Percentiles rank a stretch among this genome's conserved stretches.
Conservation (phyloP, 768 basidiomycete genomes). For the Calocera viscosa region DNA sequence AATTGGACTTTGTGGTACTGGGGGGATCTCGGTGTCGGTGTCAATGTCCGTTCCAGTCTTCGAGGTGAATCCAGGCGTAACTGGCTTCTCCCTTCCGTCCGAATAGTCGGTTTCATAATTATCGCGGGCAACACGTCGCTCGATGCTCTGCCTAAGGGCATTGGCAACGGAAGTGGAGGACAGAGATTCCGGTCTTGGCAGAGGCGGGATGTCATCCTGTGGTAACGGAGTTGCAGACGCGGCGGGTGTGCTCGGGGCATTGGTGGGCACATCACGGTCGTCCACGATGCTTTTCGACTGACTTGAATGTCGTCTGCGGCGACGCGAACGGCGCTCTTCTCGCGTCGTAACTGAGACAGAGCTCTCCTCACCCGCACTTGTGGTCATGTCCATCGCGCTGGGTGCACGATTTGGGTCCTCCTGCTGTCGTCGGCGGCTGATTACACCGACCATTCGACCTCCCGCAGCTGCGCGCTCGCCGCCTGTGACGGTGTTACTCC, state of each 20-base stretch:
- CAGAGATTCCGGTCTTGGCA: background rate
- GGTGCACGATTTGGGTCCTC: conserved; percentile 11
- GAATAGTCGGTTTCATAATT: conserved; percentile 7
- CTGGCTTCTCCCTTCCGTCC: background rate
- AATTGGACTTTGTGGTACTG: background rate
- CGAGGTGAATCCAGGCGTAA: background rate
- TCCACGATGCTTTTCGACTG: conserved; percentile 24
- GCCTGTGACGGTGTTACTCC: conserved; percentile 74
- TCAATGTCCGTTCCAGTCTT: conserved; percentile 1
- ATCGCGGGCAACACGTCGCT: background rate
- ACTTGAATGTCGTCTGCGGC: conserved; percentile 12
- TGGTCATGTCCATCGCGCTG: conserved; percentile 12
- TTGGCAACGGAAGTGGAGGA: conserved; percentile 4
- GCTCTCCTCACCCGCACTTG: conserved; percentile 11
- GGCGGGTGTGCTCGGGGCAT: conserved; percentile 19
- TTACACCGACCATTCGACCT: conserved; percentile 42
- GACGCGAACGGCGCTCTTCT: conserved; percentile 9
- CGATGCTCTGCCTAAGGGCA: conserved; percentile 4
- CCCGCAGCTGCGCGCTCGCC: conserved; percentile 66
- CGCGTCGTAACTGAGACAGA: conserved; percentile 10
- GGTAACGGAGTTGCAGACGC: conserved; percentile 11
- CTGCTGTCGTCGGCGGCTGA: conserved; percentile 13
- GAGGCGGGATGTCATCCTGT: conserved; percentile 7
- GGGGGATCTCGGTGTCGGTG: background rate
- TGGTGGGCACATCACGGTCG: conserved; percentile 23